These are phyloP conservation scores for maize (Zea mays) DNA, from an alignment of 176 grass and related monocot species.

Conservation along the genomic window Zm-B73-REFERENCE-NAM-5.0 NC_050102.1:145427001-145427500, in stretches of 20 bases:
- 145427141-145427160: constrained; percentile 40
- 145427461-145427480: constrained; percentile 44
- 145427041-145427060: constrained; percentile 42
- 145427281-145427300: too few relatives aligned
- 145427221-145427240: too few relatives aligned
- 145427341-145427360: too few relatives aligned
- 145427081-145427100: constrained; percentile 57
- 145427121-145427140: constrained; percentile 60
- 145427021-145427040: not conserved
- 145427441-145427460: constrained; percentile 47
- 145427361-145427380: constrained; percentile 9
- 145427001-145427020: not conserved
- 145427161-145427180: constrained; percentile 49
- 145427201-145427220: not conserved
- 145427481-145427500: constrained; percentile 37
- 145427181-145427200: not conserved
- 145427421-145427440: constrained; percentile 18
- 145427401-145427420: constrained; percentile 32
- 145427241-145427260: not conserved
- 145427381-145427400: constrained; percentile 37
- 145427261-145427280: not conserved
- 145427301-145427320: too few relatives aligned
- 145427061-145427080: constrained; percentile 50
- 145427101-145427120: constrained; percentile 62
- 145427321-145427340: not conserved